phyloP scores from a whole-genome alignment of 257 asterid species.

The Solanum piurae region DNA sequence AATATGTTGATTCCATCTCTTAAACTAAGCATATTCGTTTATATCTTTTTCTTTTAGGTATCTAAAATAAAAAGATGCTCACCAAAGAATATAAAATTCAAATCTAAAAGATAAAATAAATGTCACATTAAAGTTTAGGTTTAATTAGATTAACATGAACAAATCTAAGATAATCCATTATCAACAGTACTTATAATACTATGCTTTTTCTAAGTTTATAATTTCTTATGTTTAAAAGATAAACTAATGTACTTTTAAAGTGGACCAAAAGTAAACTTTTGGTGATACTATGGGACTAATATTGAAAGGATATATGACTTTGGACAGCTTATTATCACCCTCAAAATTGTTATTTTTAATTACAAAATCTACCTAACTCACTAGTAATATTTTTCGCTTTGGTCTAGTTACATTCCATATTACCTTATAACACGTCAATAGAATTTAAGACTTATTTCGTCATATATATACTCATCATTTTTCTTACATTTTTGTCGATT shows the following conservation, averaged over 20 bases:
- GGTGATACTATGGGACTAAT: background rate
- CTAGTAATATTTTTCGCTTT: background rate
- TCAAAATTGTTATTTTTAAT: background rate
- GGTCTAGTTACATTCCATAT: background rate
- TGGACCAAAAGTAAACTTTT: background rate
- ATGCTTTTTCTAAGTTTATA: background rate
- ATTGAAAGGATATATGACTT: background rate
- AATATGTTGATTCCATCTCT: background rate
- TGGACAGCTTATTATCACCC: background rate
- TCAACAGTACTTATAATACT: background rate
- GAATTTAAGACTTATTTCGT: background rate
- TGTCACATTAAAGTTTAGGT: background rate
- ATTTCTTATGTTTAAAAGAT: background rate
- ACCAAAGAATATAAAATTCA: background rate
- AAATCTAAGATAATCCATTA: background rate
- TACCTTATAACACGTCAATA: background rate
- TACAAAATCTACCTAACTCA: background rate
- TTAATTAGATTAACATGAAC: background rate
- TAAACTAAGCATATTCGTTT: background rate
- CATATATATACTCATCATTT: background rate
- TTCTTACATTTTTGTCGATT: background rate
- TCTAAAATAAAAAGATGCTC: background rate
- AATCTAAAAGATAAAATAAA: background rate
- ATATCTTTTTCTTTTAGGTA: background rate
- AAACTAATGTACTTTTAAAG: background rate